A percentile compares a stretch with the other conserved stretches of the same genome.
phyloP scores from a whole-genome alignment of 768 basidiomycete genomes.

The Amanita inopinata region DNA sequence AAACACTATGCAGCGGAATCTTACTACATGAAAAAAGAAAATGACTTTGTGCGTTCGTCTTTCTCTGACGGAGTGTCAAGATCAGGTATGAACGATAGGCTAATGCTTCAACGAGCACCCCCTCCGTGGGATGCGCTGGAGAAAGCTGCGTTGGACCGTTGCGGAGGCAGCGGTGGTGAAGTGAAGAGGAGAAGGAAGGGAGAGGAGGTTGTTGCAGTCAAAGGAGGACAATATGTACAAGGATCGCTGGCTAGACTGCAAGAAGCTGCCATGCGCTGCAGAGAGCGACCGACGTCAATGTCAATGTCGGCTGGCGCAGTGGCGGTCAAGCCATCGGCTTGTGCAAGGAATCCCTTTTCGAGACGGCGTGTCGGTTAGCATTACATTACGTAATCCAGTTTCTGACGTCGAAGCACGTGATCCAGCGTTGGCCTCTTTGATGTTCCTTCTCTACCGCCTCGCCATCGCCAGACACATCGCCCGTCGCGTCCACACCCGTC shows the following conservation, averaged over 20 bases:
- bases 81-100: slow-evolving; percentile 9
- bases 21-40: not conserved
- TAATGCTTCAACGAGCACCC: slow-evolving; percentile 28
- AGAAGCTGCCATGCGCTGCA: slow-evolving; percentile 1
- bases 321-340: too few species aligned
- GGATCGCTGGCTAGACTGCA: slow-evolving; percentile 4
- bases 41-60: slow-evolving; percentile 5
- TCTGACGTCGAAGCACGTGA: too few species aligned
- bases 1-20: not conserved
- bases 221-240: not conserved
- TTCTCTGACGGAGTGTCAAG: slow-evolving; percentile 8
- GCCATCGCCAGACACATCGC: not conserved
- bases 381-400: too few species aligned
- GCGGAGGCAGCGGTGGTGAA: not conserved
- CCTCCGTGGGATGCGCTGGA: slow-evolving; percentile 26
- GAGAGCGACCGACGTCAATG: too few species aligned
- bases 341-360: slow-evolving; percentile 3
- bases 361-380: not conserved
- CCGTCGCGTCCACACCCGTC: slow-evolving; percentile 1
- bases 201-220: slow-evolving; percentile 1
- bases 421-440: not conserved
- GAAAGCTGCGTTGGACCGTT: slow-evolving; percentile 6
- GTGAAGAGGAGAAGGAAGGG: not conserved
- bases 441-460: not conserved
- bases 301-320: too few species aligned